Evolutionary conservation across 2,329 filamentous ascomycete species (phyloP), one percentile per base, ranked within the genome.

Genomic region (Chlorencoelia australis): DNA sequence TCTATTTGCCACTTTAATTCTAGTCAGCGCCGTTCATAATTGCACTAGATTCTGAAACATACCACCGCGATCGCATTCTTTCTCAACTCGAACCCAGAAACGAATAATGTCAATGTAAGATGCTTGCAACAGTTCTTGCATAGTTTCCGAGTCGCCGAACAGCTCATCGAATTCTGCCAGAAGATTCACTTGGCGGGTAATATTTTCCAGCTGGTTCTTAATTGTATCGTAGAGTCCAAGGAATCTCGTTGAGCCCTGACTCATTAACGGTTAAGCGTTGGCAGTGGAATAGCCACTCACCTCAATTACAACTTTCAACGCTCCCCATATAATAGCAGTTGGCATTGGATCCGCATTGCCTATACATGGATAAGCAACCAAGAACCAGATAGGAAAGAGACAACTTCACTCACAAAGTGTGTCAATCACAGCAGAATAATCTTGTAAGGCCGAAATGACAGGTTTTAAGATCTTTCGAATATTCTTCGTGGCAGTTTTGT

Each of bases 341-440:
- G 33, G 33, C 33, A 35, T 35, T 7, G 33, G 33, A 28, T 35
- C 33, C 8, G 33, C 33, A 20, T 28, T 28, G 19, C 33, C 33
- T 35, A 20, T 14, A 10, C 15, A 7, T 20, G 6, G 17, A 27
- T 17, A 35, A n/a, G 9, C n/a, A 18, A 30, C 14, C 7, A 14
- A 7, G 15, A 18, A 13, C 15, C 14, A n/a, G n/a, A 8, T 7
- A 11, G 11, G 4, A 9, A n/a, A n/a, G n/a, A n/a, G n/a, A n/a
- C n/a, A n/a, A n/a, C n/a, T 13, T 28, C 8, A 17, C 24, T 9
- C 28, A 35, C 33, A 18, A 16, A 35, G 14, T 13, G 33, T 35
- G 8, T 35, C 33, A 14, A 35, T 18, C 5, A 35, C 24, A 13
- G 15, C 22, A n/a, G 33, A 35, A 28, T 35, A 35, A 15, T 35